Evolutionary conservation across 768 basidiomycete genomes (phyloP), one percentile per base, ranked within the genome.

Genomic region (Hericium rajendrae): DNA sequence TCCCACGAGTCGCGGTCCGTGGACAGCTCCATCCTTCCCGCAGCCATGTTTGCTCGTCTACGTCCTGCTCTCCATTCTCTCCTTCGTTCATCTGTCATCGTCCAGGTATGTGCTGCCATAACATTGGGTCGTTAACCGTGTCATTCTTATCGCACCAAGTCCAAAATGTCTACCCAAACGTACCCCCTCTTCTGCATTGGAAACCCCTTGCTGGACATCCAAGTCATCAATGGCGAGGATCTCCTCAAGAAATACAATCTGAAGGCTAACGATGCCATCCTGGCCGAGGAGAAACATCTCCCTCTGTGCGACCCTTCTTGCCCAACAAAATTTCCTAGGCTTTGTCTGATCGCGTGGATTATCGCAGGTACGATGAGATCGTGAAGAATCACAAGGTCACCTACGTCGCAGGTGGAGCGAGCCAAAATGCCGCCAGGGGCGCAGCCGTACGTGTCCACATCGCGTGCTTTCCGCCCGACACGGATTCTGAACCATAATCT

Each of bases 371-470:
- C 71, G 87, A 88, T 3, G 93, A 98, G 64, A 71, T 97, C 61
- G 82, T 88, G 49, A 80, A 79, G 58, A 78, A 91, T 59, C 72
- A 88, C 71, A 65, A 86, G 59, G 81, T 92, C 53, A 86, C 85
- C 53, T 99, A 94, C 67, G 94, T 98, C 54, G 95, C 97, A 54
- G 97, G 97, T 59, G 97, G 97, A 66, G 95, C 97, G 28, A 84
- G 91, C 28, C 97, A 99, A 71, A 99, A 99, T 68, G 84, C 94
- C 66, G 94, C 95, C 57, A 89, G 97, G 52, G 94, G 85, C 62
- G 97, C 95, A 64, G 94, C 97, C 48, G 95, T 97, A 71, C 59
- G 92, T 73, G 32, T 43, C 51, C 51, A 62, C 54, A 40, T 53
- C 51, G 37, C 54, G 9, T 13, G 16, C 38, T 12, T 40, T 9